A percentile compares a stretch with the other conserved stretches of the same genome.
These are phyloP conservation scores for Fusarium burgessii DNA, from an alignment of 2,329 filamentous ascomycete species.

Conservation along the genomic window DNA sequence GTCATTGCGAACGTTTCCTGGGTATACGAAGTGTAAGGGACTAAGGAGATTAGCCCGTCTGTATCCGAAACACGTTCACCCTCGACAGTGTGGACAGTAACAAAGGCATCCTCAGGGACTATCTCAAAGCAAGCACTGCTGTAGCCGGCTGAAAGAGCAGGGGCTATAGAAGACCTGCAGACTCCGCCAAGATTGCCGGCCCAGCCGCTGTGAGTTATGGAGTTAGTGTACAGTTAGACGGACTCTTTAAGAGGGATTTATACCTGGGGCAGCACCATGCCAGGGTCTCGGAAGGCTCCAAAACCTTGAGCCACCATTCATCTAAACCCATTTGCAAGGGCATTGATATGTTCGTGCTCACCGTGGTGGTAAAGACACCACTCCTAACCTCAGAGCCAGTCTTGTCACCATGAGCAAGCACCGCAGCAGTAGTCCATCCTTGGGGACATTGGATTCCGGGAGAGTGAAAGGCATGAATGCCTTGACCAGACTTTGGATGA, in stretches of 20 bases:
- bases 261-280: slow-evolving; percentile 44
- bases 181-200: not conserved
- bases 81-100: slow-evolving; percentile 21
- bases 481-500: slow-evolving; percentile 4
- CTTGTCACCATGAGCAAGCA: slow-evolving; percentile 14
- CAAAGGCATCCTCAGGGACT: not conserved
- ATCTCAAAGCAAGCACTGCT: not conserved
- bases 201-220: slow-evolving; percentile 22
- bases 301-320: slow-evolving; percentile 4
- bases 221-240: not conserved
- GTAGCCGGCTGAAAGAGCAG: slow-evolving; percentile 2
- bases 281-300: slow-evolving; percentile 39
- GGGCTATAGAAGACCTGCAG: slow-evolving; percentile 26
- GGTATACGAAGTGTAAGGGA: not conserved
- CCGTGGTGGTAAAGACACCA: slow-evolving; percentile 27
- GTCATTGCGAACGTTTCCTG: not conserved
- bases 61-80: slow-evolving; percentile 10
- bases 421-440: slow-evolving; percentile 43
- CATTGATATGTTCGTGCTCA: not conserved
- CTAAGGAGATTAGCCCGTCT: slow-evolving; percentile 1
- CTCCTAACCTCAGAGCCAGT: not conserved
- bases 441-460: slow-evolving; percentile 42
- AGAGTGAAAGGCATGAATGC: slow-evolving; percentile 39
- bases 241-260: not conserved
- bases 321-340: not conserved